Base-by-base conservation (phyloP, 805 yeast species). In the Saccharomyces kudriavzevii region DNA sequence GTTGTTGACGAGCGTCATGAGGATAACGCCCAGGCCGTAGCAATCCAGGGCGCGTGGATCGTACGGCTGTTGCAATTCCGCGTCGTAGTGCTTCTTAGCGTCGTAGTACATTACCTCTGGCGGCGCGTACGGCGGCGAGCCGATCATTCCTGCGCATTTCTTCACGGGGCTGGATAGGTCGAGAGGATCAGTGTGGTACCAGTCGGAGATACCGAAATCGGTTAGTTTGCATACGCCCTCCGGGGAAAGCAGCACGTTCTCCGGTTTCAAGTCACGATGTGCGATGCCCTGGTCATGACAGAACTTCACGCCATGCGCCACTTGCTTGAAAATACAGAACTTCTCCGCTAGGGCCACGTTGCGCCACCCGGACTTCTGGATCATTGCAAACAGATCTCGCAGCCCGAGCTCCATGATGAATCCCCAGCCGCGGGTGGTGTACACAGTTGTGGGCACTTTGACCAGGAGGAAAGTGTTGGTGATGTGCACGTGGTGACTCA, bases 51-150 rank as follows among this genome's bases (percentile, higher is more conserved):
- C 76, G 60, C 81, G 82, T 0, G 90, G 86, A 63, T 85, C 80
- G 68, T 82, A 83, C 4, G 77, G 69, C 28, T 65, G 63, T 22
- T 60, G 66, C 50, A 49, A 50, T 48, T 60, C 50, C 64, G 61
- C 70, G 60, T 68, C 73, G 73, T 64, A 58, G n/a, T 53, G 52
- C 50, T 66, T 63, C 52, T 67, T 61, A 8, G 62, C 52, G 52
- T 64, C 69, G 40, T 72, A 77, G 27, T 70, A 65, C 79, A 82
- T 77, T 14, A 85, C 87, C 68, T 87, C 94, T 1, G 95, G 94
- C 4, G 92, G 82, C 11, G 85, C 80, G 67, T 85, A 87, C 1
- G 94, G 94, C 3, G 94, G 89, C 0, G 91, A 85, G 1, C 95
- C 94, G 46, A 85, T 85, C 65, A 78, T 77, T 1, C 81, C 72